Evolutionary conservation across 345 rosid species (phyloP), one percentile per base, ranked within the genome.

Genomic region (Mercurialis annua): DNA sequence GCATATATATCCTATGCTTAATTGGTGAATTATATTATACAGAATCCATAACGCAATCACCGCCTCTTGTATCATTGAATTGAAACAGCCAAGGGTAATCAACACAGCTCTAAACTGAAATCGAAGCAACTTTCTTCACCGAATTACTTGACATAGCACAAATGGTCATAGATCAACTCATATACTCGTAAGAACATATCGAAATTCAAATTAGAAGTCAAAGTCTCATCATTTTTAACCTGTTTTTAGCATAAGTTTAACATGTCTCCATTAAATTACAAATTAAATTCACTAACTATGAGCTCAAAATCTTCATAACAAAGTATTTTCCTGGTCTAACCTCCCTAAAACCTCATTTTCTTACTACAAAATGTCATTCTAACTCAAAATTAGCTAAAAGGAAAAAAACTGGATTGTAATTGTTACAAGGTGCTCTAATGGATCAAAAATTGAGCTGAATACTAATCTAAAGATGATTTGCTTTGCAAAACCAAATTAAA

Each of bases 61-160:
- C n/a, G 38, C 65, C 16, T 48, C 23, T 60, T 51, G 11, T 50
- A 51, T 68, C 68, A 62, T 69, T 24, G 14, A 38, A 50, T 66
- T 59, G 43, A 46, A 65, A 15, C 66, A 68, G 49, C 61, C 40
- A 62, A 24, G 34, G 6, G 24, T 65, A 66, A 65, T 68, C 73
- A 73, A 66, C 73, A 65, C 76, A 67, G 76, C 74, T 59, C 60
- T 40, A 26, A n/a, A 5, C 18, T 55, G 71, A 46, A 47, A 42
- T 36, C 46, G 23, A 26, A 29, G 62, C 77, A 62, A 67, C 43
- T 53, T 65, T 61, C 68, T 54, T 38, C 59, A 26, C 34, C 68
- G 59, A 59, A 52, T 11, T 24, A 27, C 31, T 53, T 24, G 4
- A 53, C 26, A 24, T 12, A 54, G 27, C n/a, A 48, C n/a, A 9